Evolutionary conservation across 2,329 filamentous ascomycete genomes (phyloP).

Genomic region (Domatiomyces catenatus): DNA sequence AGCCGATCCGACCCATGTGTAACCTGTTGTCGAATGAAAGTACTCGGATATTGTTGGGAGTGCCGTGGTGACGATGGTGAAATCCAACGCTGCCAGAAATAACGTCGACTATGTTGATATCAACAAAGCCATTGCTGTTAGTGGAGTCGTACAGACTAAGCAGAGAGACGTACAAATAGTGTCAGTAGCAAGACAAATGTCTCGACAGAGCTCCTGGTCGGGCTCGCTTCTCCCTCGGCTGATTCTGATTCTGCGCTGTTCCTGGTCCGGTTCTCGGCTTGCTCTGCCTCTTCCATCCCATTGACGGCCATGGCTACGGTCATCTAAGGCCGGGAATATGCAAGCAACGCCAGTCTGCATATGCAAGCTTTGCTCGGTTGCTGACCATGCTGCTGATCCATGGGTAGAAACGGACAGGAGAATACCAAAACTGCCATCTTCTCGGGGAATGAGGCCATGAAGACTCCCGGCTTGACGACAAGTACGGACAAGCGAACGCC

Average conservation of each 20-base stretch:
- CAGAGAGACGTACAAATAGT: not conserved
- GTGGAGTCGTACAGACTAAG: not conserved
- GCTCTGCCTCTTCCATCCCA: not conserved
- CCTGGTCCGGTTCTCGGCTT: not conserved
- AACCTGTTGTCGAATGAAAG: conserved; percentile 35
- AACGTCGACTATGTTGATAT: conserved; percentile 4
- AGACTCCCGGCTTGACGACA: too few relatives aligned
- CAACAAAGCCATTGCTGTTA: not conserved
- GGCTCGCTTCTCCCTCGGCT: not conserved
- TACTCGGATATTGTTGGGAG: conserved; percentile 43
- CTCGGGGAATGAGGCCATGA: not conserved
- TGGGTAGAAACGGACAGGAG: not conserved
- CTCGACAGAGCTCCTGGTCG: not conserved
- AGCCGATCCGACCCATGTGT: conserved; percentile 39
- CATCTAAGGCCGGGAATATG: not conserved
- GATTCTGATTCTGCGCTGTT: not conserved
- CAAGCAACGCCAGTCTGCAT: not conserved
- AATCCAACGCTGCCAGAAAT: conserved; percentile 25
- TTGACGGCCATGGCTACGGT: not conserved
- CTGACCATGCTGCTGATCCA: not conserved
- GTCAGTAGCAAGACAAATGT: not conserved
- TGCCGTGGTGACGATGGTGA: conserved; percentile 46
- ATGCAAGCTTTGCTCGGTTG: not conserved
- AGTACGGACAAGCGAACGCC: too few relatives aligned
- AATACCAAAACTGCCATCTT: not conserved